Evolutionary conservation across 169 alveolate species (phyloP).

Genomic region (Plasmodium gonderi): DNA sequence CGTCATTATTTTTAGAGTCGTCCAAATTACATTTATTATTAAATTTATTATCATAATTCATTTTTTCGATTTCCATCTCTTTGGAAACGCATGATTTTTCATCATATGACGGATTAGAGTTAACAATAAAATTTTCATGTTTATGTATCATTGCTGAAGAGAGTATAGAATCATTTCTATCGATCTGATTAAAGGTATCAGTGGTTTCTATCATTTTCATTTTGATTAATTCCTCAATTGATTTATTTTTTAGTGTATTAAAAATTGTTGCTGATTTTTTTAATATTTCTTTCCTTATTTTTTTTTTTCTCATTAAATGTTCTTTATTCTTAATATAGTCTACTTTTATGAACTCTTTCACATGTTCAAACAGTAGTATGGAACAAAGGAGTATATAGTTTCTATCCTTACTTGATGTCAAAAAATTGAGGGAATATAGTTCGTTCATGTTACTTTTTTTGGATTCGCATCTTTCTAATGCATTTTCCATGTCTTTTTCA

Average conservation of each 20-base stretch:
- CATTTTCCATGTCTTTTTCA: neutral
- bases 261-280: conserved; percentile 61
- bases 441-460: conserved; percentile 55
- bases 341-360: conserved; percentile 49
- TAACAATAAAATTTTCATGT: conserved; percentile 7
- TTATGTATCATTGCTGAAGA: conserved; percentile 1
- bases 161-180: conserved; percentile 14
- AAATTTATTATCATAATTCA: neutral
- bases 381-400: conserved; percentile 20
- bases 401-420: conserved; percentile 62
- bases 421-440: conserved; percentile 46
- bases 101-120: conserved; percentile 3
- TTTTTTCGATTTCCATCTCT: conserved; percentile 2
- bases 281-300: conserved; percentile 71
- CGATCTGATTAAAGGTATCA: conserved; percentile 19
- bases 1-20: neutral
- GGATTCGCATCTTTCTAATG: neutral
- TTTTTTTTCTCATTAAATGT: conserved; percentile 67
- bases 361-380: conserved; percentile 45
- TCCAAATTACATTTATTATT: neutral
- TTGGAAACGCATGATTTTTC: neutral
- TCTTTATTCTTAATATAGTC: conserved; percentile 57
- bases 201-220: conserved; percentile 56
- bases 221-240: conserved; percentile 69
- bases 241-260: conserved; percentile 65